Evolutionary conservation across 1,284 basidiomycete genomes (phyloP).

Genomic region (Ganoderma multipileum): DNA sequence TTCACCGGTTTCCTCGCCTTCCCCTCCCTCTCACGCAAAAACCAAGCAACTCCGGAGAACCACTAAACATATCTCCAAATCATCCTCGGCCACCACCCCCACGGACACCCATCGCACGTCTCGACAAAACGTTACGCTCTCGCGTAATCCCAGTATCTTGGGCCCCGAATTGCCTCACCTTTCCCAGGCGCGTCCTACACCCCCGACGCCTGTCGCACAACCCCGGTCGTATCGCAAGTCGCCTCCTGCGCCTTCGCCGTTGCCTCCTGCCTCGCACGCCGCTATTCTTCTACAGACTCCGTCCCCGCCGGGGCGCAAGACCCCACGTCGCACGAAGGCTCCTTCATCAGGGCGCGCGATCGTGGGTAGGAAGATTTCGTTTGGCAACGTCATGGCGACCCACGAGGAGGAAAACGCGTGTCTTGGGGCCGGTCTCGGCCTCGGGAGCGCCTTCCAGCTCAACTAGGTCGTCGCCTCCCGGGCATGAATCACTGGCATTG

Average conservation of each 20-base stretch:
- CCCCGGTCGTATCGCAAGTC: not conserved
- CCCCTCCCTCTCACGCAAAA: slow-evolving; percentile 25
- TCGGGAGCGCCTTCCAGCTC: slow-evolving; percentile 70
- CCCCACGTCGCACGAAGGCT: slow-evolving; percentile 35
- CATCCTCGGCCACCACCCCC: slow-evolving; percentile 16
- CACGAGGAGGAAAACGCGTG: slow-evolving; percentile 41
- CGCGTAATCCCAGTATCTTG: slow-evolving; percentile 67
- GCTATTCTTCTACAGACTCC: not conserved
- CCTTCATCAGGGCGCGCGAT: slow-evolving; percentile 30
- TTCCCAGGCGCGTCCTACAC: not conserved
- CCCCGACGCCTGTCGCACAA: not conserved
- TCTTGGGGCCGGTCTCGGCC: slow-evolving; percentile 38
- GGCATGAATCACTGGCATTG: slow-evolving; percentile 1
- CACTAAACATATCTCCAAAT: slow-evolving; percentile 28
- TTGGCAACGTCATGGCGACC: slow-evolving; percentile 49
- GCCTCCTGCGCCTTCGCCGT: slow-evolving; percentile 7
- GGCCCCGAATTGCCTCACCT: slow-evolving; percentile 48
- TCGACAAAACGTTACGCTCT: slow-evolving; percentile 48
- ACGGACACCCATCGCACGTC: slow-evolving; percentile 34
- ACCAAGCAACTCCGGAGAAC: slow-evolving; percentile 26
- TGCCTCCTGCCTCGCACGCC: slow-evolving; percentile 11
- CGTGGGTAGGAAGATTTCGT: slow-evolving; percentile 55
- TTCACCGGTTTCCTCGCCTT: slow-evolving; percentile 33
- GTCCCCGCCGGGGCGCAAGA: slow-evolving; percentile 10
- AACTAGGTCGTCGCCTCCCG: slow-evolving; percentile 39